Evolutionary conservation across 495 filamentous ascomycete genomes (phyloP), one percentile per base, ranked within the genome.

Genomic region (Endocarpon pusillum): DNA sequence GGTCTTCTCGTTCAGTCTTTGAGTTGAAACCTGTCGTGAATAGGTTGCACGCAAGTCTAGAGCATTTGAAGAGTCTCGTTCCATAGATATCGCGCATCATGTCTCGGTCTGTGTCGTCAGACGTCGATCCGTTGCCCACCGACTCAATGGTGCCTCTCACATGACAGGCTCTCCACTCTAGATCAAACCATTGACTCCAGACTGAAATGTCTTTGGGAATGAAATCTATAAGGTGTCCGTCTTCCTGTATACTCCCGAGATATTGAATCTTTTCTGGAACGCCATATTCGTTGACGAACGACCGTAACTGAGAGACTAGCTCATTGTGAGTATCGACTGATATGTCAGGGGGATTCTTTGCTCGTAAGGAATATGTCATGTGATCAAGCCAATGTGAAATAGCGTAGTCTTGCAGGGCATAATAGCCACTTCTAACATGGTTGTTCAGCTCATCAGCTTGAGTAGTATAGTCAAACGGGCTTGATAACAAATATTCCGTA

Each of bases 21-120:
- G 39, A 42, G 1, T 44, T 40, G 40, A 61, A 62, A 2, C 61
- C 61, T 37, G 58, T 46, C 34, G 58, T 42, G 37, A 66, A 66
- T 41, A 48, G 57, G 33, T 41, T 45, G 41, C 61, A 66, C 15
- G 41, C 45, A 3, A 57, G 35, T 19, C 48, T 51, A 7, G 48
- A 40, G 42, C 61, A 66, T 40, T 63, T 62, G 43, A 48, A 58
- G 15, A 47, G 39, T 9, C 47, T 39, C 11, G 29, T 22, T 2
- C 58, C 58, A 37, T 63, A 59, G 7, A 32, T 12, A 35, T 16
- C 28, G 7, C 14, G 12, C 12, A 31, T 7, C 12, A n/a, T n/a
- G 5, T 7, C 4, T 31, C 19, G 14, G 28, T 7, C 14, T 5
- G 5, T 7, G 12, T n/a, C 14, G 28, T 31, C 28, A 14, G 19